Conservation (phyloP, 441 rosid genomes). For the Macaranga tanarius region DNA sequence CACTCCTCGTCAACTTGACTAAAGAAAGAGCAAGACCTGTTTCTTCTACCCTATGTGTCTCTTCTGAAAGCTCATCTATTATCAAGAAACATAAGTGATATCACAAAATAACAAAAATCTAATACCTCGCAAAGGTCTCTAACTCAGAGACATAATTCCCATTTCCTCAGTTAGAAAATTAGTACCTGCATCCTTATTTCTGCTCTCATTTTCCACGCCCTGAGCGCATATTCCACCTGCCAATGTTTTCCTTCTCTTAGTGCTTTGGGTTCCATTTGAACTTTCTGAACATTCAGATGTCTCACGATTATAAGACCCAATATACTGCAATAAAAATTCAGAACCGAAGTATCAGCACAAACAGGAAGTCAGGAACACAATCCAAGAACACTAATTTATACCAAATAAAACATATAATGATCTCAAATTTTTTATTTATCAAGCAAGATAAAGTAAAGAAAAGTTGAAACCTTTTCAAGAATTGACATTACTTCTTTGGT, state of each 20-base stretch:
- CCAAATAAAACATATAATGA: too few relatives aligned
- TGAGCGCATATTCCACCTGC: constrained; percentile 19
- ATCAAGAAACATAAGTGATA: constrained; percentile 15
- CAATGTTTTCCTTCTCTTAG: constrained; percentile 65
- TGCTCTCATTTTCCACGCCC: constrained; percentile 23
- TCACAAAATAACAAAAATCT: constrained; percentile 7
- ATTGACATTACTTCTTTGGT: constrained; percentile 81
- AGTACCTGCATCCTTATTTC: constrained; percentile 39
- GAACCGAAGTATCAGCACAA: neutral
- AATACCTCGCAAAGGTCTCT: neutral
- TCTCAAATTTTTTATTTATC: too few relatives aligned
- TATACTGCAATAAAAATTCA: constrained; percentile 40
- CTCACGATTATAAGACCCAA: constrained; percentile 30
- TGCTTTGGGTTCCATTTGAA: constrained; percentile 26
- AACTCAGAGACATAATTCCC: neutral
- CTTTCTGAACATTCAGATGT: constrained; percentile 28
- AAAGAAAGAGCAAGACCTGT: constrained; percentile 52
- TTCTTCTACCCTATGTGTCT: constrained; percentile 27
- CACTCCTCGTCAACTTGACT: constrained; percentile 82
- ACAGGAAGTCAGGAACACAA: too few relatives aligned
- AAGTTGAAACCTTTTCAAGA: constrained; percentile 49
- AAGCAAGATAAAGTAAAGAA: neutral
- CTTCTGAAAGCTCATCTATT: constrained; percentile 35
- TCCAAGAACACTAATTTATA: too few relatives aligned
- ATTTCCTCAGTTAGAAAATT: constrained; percentile 20